Evolutionary conservation across 2,329 filamentous ascomycete species (phyloP), one percentile per base, ranked within the genome.

Genomic region (Dactylellina parvicollis): DNA sequence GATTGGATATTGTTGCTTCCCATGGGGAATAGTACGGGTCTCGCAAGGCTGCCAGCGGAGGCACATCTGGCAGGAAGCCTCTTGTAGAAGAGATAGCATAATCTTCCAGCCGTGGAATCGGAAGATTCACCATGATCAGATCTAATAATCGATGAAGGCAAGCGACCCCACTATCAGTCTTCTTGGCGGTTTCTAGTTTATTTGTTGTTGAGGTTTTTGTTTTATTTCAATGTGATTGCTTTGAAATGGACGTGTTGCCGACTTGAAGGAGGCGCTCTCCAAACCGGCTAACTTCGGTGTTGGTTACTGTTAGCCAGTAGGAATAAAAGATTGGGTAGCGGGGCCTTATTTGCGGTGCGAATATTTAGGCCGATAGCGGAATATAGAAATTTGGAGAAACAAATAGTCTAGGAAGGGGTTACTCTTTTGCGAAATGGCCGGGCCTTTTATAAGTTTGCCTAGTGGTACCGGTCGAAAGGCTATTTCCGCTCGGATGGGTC

Each of bases 21-120:
- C 95, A 99, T 79, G 92, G 92, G 81, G 91, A 89, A 82, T 98
- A 99, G 83, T 97, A 98, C 1, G 90, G 87, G 79, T 97, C 91
- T 8, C 92, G 90, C 12, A 99, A 87, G 62, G 87, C 84, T 74
- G 91, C 88, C 75, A 98, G 84, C 42, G 95, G 95, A 34, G 90
- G 83, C 75, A 92, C 88, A 75, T 90, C 85, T 1, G 95, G 92
- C 60, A 99, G 87, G 83, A 99, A 99, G 78, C 95, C 95, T 82
- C 92, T 88, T 66, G 88, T 84, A 74, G 86, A 83, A 76, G 90
- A 91, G 81, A 92, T 87, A 82, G 90, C 91, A 82, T 96, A 96
- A 81, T 96, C 89, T 80, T 87, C 85, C 67, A 91, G 85, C 49
- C 82, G 74, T 24, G 88, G 88, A 71, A 90, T 82, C 47, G 86